Base-by-base conservation (phyloP, 805 yeast genomes). In the Kluyveromyces aestuarii region DNA sequence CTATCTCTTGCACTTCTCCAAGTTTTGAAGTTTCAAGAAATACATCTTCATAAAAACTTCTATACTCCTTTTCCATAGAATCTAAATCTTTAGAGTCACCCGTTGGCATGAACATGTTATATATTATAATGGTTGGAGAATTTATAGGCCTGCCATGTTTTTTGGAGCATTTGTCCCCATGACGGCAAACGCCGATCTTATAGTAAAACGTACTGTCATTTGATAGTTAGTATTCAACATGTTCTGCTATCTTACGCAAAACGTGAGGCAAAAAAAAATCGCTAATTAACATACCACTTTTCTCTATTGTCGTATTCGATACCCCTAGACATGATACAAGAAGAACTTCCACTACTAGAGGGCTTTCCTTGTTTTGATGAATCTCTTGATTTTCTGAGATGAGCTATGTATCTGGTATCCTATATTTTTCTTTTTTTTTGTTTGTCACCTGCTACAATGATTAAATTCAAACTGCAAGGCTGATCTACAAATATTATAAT, bases 141-240 rank as follows among this genome's bases (percentile, higher is more conserved):
- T 71, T 64, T 8, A 71, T 64, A 1, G 96, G 96, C 55, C 76
- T 76, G 18, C 76, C 71, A 63, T 89, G 90, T 49, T 74, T 75
- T 57, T 91, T 72, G 8, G 88, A 81, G 59, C 98, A 90, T 57
- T 82, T 83, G 50, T 82, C 89, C 0, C 96, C 96, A 63, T 90
- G 96, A 51, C 96, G 74, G 59, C 98, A 90, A 0, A 96, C 95
- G 0, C 98, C 98, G 30, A 88, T 86, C 62, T 84, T 87, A 52
- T 75, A 72, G 61, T 81, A 88, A 61, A 89, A 89, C 37, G 79
- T 70, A 54, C 83, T 77, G 19, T 41, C 37, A 38, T 40, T 37
- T 53, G 37, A 37, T 14, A 36, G 53, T 49, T 50, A 44, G 49
- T 50, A 47, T 25, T 7, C 13, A 6, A 39, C 37, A 45, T 40